These are phyloP conservation scores for Ehretia macrophylla DNA, from an alignment of 257 asterid genomes.

Conservation along the genomic window DNA sequence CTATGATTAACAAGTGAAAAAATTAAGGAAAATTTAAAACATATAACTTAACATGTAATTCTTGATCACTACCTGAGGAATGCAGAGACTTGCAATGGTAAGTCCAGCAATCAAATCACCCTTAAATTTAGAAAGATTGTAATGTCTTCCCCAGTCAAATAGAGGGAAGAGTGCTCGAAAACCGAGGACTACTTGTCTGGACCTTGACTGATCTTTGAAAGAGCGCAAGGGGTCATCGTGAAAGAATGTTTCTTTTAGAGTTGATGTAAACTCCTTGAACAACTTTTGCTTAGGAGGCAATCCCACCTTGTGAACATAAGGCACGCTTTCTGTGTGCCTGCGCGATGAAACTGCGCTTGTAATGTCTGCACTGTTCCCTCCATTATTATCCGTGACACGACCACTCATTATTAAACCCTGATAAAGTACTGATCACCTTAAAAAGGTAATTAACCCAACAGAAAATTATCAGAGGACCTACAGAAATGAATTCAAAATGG, in stretches of 20 bases:
- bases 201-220: constrained; percentile 46
- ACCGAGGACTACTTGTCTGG: constrained; percentile 34
- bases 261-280: constrained; percentile 37
- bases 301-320: constrained; percentile 56
- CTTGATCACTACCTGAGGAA: constrained; percentile 56
- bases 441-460: background rate
- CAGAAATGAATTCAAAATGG: background rate
- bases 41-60: background rate
- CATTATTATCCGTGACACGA: constrained; percentile 19
- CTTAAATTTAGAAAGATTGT: constrained; percentile 45
- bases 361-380: constrained; percentile 22
- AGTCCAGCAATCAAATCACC: constrained; percentile 82
- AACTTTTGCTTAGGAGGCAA: constrained; percentile 54
- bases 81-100: constrained; percentile 78
- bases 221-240: constrained; percentile 65
- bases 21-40: background rate
- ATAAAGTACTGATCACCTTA: background rate
- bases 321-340: constrained; percentile 18
- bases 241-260: constrained; percentile 60
- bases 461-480: background rate
- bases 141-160: constrained; percentile 61
- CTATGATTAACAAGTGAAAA: background rate
- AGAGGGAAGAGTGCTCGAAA: constrained; percentile 54
- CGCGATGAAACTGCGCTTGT: constrained; percentile 31
- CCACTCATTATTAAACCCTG: constrained; percentile 4